These are phyloP conservation scores for Rubroshorea leprosula DNA, from an alignment of 345 rosid species.

Conservation along the genomic window DNA sequence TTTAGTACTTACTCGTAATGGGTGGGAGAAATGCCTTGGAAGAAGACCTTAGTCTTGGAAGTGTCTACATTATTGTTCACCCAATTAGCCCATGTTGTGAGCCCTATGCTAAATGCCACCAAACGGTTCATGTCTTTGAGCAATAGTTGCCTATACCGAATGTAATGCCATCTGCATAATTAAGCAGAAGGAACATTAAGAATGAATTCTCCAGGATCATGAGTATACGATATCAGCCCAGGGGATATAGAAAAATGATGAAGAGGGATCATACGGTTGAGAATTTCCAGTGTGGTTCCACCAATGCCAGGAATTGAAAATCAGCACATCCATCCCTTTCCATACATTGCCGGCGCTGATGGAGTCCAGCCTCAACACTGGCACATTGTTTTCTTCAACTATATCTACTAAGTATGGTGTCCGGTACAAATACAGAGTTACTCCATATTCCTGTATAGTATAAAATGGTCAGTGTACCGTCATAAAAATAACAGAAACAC, in stretches of 20 bases:
- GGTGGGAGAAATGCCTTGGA: conserved; percentile 94
- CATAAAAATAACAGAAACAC: too few species aligned
- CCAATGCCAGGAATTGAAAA: conserved; percentile 98
- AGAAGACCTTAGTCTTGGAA: conserved; percentile 65
- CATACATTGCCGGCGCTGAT: conserved; percentile 60
- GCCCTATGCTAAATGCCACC: conserved; percentile 63
- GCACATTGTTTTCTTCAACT: conserved; percentile 44
- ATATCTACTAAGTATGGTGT: conserved; percentile 86
- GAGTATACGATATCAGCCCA: too few species aligned
- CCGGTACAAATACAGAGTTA: conserved; percentile 58
- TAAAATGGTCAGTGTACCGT: too few species aligned
- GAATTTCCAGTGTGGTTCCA: conserved; percentile 77
- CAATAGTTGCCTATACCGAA: conserved; percentile 46
- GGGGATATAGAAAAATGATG: not conserved
- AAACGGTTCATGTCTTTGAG: conserved; percentile 65
- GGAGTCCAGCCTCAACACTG: conserved; percentile 58
- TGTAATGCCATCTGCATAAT: conserved; percentile 76
- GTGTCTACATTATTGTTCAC: conserved; percentile 62
- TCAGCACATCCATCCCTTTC: conserved; percentile 75
- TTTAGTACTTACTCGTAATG: conserved; percentile 61
- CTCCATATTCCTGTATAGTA: conserved; percentile 53
- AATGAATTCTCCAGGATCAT: not conserved
- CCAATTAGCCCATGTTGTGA: conserved; percentile 83
- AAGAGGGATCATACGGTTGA: conserved; percentile 42
- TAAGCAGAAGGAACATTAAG: not conserved